phyloP scores from a whole-genome alignment of 345 rosid species.

The Citrus sp. region DNA sequence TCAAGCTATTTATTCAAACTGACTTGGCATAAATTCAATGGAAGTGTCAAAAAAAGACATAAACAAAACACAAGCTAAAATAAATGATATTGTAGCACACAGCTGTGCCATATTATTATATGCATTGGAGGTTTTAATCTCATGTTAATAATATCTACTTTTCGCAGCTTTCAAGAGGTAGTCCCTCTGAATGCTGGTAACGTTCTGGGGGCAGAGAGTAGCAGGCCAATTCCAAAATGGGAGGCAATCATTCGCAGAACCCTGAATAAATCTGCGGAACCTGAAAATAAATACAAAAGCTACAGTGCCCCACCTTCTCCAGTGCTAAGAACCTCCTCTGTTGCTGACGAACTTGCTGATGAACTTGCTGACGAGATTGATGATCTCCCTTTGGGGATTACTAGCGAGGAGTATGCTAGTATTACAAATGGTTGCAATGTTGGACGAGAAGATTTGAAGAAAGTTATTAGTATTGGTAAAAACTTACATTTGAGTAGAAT shows the following conservation, averaged over 20 bases:
- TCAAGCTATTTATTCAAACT: background rate
- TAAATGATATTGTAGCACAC: background rate
- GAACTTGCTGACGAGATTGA: conserved; percentile 52
- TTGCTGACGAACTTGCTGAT: conserved; percentile 65
- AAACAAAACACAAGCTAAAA: background rate
- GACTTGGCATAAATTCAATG: background rate
- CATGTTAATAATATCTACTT: background rate
- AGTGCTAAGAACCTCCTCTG: conserved; percentile 65
- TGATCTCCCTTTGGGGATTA: conserved; percentile 41
- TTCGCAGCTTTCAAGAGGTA: conserved; percentile 88
- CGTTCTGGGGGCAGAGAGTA: conserved; percentile 91
- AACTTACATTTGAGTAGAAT: conserved; percentile 39
- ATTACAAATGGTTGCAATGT: conserved; percentile 20
- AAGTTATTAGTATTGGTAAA: conserved; percentile 29
- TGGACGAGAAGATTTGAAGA: conserved; percentile 21
- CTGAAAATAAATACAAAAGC: conserved; percentile 59
- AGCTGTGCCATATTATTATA: background rate
- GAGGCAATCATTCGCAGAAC: conserved; percentile 86
- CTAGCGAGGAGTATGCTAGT: conserved; percentile 33
- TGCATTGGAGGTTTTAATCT: background rate
- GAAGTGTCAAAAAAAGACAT: background rate
- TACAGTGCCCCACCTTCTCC: conserved; percentile 94
- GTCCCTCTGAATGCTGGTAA: conserved; percentile 97
- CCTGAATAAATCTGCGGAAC: conserved; percentile 59
- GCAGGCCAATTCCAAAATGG: conserved; percentile 84